phyloP scores from a whole-genome alignment of 202 grass and related monocot species.

The Cymbopogon flexuosus region DNA sequence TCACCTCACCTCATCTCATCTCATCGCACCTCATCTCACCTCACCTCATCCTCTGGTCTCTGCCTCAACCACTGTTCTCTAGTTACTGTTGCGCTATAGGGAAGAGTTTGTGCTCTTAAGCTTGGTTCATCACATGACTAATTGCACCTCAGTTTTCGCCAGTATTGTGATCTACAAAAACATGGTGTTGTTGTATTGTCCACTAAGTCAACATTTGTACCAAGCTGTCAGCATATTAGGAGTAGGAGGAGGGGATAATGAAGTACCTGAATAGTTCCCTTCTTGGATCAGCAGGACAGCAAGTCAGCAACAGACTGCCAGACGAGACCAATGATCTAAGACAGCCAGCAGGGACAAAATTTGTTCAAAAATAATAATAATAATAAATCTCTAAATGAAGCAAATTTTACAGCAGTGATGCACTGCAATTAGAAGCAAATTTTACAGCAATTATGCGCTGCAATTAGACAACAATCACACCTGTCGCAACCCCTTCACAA shows the following conservation, averaged over 20 bases:
- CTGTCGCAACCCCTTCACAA: not conserved
- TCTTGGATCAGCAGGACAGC: not conserved
- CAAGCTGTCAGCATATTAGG: not conserved
- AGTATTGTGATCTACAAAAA: not conserved
- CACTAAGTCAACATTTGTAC: not conserved
- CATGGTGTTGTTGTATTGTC: not conserved
- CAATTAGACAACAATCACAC: not conserved
- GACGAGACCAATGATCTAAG: not conserved
- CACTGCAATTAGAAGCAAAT: constrained; percentile 1
- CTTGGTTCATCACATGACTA: not conserved
- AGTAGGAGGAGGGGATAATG: not conserved
- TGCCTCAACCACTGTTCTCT: constrained; percentile 26
- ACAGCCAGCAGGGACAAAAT: not conserved
- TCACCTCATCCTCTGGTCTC: constrained; percentile 19
- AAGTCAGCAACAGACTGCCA: not conserved
- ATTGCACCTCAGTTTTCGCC: not conserved
- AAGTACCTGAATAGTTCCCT: not conserved
- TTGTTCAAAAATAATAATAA: not conserved
- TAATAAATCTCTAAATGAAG: not conserved
- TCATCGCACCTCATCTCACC: not conserved
- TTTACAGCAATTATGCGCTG: not conserved
- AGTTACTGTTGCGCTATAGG: not conserved
- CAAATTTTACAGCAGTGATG: constrained; percentile 1
- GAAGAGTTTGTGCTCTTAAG: not conserved
- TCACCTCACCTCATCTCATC: constrained; percentile 7